Base-by-base conservation (phyloP, 2,329 filamentous ascomycete species). In the Fusarium irregulare region DNA sequence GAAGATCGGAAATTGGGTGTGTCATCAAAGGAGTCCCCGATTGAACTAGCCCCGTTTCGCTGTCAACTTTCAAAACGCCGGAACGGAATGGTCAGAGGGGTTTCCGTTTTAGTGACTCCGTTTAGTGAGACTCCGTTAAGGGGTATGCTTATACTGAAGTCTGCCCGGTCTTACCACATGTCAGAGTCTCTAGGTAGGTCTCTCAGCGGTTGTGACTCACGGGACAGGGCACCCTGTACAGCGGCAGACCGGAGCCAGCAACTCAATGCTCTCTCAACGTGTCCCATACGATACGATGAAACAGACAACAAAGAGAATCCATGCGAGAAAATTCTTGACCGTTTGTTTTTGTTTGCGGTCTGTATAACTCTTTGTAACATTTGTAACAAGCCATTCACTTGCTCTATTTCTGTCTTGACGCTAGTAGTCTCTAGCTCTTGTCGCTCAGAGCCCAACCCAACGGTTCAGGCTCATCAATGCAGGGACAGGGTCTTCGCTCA, bases 21-120 rank as follows among this genome's bases (percentile, higher is more conserved):
- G 73, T 57, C 64, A 75, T 75, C 73, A 64, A 72, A 72, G 73
- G 73, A 75, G 68, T 68, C 56, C 41, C 58, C 58, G 68, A 74
- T 57, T 44, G 40, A 30, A 51, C 70, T 74, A 74, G 42, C 12
- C 25, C 41, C 49, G 57, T 50, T 61, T 58, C 53, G 49, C 34
- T 20, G 18, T 20, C 49, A 27, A 51, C n/a, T 27, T 28, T 11
- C 13, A 53, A 73, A 72, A 73, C 66, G 32, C 48, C 37, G 41
- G 60, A 72, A 64, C 71, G 51, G 58, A 68, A 56, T 30, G 28
- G 0, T 3, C 28, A 28, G 28, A 28, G 28, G 28, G 12, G 7
- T 28, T 27, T 28, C 62, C 66, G 67, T 70, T 37, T n/a, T 67
- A 25, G 45, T 37, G 18, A 16, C n/a, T 37, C 60, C 54, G 41